Evolutionary conservation across 768 basidiomycete species (phyloP).

Genomic region (Flagelloscypha sp.): DNA sequence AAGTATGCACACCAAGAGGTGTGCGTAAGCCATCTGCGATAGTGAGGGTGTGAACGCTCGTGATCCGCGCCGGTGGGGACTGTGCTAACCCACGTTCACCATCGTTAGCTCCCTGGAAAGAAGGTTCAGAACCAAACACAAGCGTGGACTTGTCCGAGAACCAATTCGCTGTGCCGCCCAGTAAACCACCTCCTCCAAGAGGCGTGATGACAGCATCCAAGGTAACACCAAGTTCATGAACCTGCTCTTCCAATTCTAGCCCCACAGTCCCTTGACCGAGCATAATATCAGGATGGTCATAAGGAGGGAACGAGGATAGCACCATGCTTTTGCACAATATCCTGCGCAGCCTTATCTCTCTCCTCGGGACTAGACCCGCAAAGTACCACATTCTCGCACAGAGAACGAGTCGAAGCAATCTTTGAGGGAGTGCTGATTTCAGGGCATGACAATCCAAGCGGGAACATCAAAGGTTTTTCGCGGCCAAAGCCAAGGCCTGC

Average conservation of each 20-base stretch:
- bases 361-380: constrained; percentile 9
- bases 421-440: constrained; percentile 9
- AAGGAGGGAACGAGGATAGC: constrained; percentile 11
- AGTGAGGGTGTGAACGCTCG: constrained; percentile 7
- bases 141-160: constrained; percentile 8
- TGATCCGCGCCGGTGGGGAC: constrained; percentile 7
- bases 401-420: constrained; percentile 10
- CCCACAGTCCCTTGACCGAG: constrained; percentile 11
- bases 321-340: constrained; percentile 9
- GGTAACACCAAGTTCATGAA: constrained; percentile 3
- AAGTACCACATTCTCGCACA: constrained; percentile 10
- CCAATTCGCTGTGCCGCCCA: constrained; percentile 8
- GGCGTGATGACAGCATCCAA: constrained; percentile 10
- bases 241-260: constrained; percentile 9
- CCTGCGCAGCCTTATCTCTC: constrained; percentile 6
- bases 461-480: constrained; percentile 7
- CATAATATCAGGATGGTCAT: constrained; percentile 12
- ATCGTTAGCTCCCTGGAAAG: constrained; percentile 9
- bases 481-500: constrained; percentile 11
- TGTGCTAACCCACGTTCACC: constrained; percentile 3
- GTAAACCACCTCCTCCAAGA: constrained; percentile 9
- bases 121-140: constrained; percentile 11
- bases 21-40: constrained; percentile 12
- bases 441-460: constrained; percentile 11
- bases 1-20: constrained; percentile 7